These are phyloP conservation scores for Stropharia rugosoannulata DNA, from an alignment of 768 basidiomycete genomes.

Conservation along the genomic window DNA sequence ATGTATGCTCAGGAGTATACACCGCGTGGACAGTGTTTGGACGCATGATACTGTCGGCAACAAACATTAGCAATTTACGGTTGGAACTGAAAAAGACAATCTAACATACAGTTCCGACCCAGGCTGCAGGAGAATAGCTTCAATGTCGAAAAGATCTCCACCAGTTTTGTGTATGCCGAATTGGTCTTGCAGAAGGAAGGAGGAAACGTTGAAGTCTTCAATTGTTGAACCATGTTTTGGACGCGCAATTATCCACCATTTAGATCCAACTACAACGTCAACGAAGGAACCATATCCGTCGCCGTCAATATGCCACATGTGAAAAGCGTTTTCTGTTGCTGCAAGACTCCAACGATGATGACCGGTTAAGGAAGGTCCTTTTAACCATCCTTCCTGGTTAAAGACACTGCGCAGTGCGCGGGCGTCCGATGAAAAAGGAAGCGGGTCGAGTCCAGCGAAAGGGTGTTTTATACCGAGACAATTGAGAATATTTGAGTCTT, in stretches of 20 bases:
- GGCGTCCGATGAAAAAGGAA: neutral
- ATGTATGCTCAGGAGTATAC: slow-evolving; percentile 9
- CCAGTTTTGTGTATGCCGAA: neutral
- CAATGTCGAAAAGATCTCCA: neutral
- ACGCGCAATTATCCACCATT: neutral
- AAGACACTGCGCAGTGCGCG: slow-evolving; percentile 1
- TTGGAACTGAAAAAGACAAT: neutral
- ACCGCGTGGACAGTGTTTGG: slow-evolving; percentile 18
- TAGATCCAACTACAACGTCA: neutral
- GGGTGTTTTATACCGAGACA: slow-evolving; percentile 1
- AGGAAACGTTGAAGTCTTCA: neutral
- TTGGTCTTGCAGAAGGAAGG: neutral
- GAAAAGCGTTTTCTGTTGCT: slow-evolving; percentile 7
- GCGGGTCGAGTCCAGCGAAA: neutral
- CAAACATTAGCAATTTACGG: neutral
- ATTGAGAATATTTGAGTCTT: slow-evolving; percentile 3
- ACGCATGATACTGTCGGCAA: slow-evolving; percentile 15
- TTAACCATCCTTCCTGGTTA: neutral
- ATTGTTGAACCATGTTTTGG: neutral
- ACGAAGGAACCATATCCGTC: slow-evolving; percentile 15
- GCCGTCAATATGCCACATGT: slow-evolving; percentile 16
- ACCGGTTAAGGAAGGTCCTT: neutral
- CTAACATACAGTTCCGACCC: neutral
- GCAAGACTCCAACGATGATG: slow-evolving; percentile 19
- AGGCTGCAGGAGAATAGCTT: neutral